Conservation (phyloP, 768 basidiomycete genomes). For the Xanthoconium stramineum region DNA sequence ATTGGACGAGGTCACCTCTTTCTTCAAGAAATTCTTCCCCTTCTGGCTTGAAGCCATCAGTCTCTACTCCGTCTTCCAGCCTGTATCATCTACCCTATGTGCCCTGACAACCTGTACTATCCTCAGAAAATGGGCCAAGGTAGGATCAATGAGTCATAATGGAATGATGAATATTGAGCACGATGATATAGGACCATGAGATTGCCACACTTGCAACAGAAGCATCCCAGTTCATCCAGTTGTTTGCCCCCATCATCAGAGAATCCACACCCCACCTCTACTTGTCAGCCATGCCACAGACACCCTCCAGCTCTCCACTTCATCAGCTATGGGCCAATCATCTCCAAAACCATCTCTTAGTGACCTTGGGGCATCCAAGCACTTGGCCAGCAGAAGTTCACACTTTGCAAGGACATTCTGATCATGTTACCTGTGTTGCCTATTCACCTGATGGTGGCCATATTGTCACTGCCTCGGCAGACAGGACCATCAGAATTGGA, state of each 20-base stretch:
- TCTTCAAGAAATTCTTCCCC: constrained; percentile 27
- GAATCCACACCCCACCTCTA: constrained; percentile 38
- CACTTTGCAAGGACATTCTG: constrained; percentile 13
- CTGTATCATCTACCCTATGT: constrained; percentile 2
- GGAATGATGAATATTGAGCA: neutral
- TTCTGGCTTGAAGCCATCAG: constrained; percentile 41
- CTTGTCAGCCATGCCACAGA: constrained; percentile 36
- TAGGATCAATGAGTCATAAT: neutral
- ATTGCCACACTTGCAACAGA: constrained; percentile 22
- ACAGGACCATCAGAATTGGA: constrained; percentile 23
- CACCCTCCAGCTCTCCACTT: constrained; percentile 27
- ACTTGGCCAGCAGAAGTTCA: constrained; percentile 20
- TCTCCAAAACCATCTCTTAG: constrained; percentile 13
- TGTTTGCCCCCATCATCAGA: constrained; percentile 29
- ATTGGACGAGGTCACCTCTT: constrained; percentile 12
- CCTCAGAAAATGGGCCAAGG: constrained; percentile 19
- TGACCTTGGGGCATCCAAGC: constrained; percentile 4
- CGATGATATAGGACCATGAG: constrained; percentile 9
- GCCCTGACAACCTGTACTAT: constrained; percentile 11
- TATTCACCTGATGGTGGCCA: constrained; percentile 22
- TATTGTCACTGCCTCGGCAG: constrained; percentile 26
- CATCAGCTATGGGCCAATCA: constrained; percentile 21
- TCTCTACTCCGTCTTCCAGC: constrained; percentile 8
- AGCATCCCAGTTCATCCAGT: constrained; percentile 27
- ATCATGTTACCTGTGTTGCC: constrained; percentile 10